Evolutionary conservation across 179 eudicot genomes (phyloP).

Genomic region (Heliamphora pulchella): DNA sequence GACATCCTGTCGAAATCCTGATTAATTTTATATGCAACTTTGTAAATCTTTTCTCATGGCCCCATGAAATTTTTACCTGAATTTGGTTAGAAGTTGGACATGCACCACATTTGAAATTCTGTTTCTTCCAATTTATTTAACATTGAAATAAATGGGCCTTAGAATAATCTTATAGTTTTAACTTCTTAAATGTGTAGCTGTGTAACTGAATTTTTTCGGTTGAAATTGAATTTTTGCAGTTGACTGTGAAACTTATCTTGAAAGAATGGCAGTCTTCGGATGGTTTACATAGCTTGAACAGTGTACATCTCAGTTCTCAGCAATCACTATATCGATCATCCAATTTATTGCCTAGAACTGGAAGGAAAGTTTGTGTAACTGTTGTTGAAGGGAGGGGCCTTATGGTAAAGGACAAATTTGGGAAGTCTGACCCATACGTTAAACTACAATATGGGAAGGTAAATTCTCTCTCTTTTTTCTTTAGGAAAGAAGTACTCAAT

Average conservation of each 20-base stretch:
- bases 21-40: background rate
- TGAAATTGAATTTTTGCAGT: conserved; percentile 39
- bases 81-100: background rate
- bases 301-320: conserved; percentile 35
- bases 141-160: background rate
- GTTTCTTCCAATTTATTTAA: background rate
- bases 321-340: conserved; percentile 45
- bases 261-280: conserved; percentile 93
- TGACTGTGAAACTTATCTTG: conserved; percentile 63
- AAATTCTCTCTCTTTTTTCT: conserved; percentile 10
- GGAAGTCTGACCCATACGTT: conserved; percentile 67
- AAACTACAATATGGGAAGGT: conserved; percentile 98
- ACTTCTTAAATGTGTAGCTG: conserved; percentile 10
- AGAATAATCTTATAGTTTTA: background rate
- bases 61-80: background rate
- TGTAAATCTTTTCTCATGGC: background rate
- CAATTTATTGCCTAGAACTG: conserved; percentile 46
- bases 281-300: conserved; percentile 54
- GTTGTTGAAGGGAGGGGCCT: conserved; percentile 75
- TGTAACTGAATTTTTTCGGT: conserved; percentile 11
- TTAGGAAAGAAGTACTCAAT: background rate
- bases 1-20: background rate
- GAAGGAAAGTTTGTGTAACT: conserved; percentile 68
- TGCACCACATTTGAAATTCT: background rate
- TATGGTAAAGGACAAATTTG: conserved; percentile 55